Evolutionary conservation across 495 filamentous ascomycete genomes (phyloP).

Genomic region (Bacidia rubella): DNA sequence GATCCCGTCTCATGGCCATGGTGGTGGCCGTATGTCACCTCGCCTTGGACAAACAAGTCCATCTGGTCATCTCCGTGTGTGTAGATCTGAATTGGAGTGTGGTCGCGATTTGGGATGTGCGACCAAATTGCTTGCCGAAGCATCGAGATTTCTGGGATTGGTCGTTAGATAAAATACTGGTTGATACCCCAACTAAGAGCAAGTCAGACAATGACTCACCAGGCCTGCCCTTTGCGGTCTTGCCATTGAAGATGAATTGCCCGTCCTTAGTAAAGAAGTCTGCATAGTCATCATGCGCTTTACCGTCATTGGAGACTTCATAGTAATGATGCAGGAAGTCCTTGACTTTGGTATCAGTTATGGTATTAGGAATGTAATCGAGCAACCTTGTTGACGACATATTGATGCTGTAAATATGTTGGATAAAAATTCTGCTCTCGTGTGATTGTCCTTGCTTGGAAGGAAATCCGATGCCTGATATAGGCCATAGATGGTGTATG

Average conservation of each 20-base stretch:
- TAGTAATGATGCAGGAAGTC: constrained; percentile 7
- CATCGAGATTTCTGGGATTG: neutral
- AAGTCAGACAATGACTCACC: constrained; percentile 1
- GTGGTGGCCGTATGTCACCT: constrained; percentile 9
- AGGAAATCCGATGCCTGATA: too few relatives aligned
- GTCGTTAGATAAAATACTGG: neutral
- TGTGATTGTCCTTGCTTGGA: too few relatives aligned
- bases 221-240: constrained; percentile 6
- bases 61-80: constrained; percentile 10
- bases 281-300: constrained; percentile 7
- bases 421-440: too few relatives aligned
- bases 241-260: constrained; percentile 6
- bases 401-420: too few relatives aligned
- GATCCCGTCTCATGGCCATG: constrained; percentile 5
- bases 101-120: constrained; percentile 9
- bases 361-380: constrained; percentile 5
- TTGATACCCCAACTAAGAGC: neutral
- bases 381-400: neutral
- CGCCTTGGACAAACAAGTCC: constrained; percentile 5
- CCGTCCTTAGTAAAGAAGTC: constrained; percentile 8
- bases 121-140: constrained; percentile 11
- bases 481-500: too few relatives aligned
- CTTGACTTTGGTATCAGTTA: constrained; percentile 6
- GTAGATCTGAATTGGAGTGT: constrained; percentile 9
- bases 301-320: constrained; percentile 6